Evolutionary conservation across 106 monocot genomes (phyloP).

Genomic region (Acanthochlamys bracteata): DNA sequence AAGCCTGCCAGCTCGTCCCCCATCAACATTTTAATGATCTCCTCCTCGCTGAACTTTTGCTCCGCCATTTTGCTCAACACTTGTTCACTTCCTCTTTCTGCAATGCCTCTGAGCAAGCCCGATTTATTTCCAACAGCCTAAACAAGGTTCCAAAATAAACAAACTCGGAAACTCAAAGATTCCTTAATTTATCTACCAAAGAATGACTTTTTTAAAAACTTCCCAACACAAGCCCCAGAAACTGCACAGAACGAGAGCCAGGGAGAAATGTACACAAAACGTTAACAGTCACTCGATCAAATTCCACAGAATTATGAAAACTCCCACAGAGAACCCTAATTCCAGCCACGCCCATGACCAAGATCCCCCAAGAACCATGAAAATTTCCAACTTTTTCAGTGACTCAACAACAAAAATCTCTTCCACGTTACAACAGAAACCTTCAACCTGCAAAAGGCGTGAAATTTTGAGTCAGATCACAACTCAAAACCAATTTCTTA

Average conservation of each 20-base stretch:
- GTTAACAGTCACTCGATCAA: too few species aligned
- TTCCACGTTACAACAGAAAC: background rate
- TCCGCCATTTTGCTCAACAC: slow-evolving; percentile 10
- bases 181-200: background rate
- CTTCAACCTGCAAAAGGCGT: background rate
- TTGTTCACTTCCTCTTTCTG: too few species aligned
- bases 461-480: background rate
- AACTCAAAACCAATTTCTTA: background rate
- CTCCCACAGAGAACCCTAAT: too few species aligned
- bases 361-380: background rate
- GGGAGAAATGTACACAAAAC: background rate
- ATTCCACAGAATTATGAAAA: too few species aligned
- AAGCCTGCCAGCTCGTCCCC: slow-evolving; percentile 30
- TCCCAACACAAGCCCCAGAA: too few species aligned
- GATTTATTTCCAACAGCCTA: background rate
- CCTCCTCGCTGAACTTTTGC: slow-evolving; percentile 11
- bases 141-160: background rate
- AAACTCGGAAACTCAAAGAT: background rate
- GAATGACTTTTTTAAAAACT: background rate
- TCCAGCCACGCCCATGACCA: background rate
- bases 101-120: background rate
- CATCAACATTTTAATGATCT: slow-evolving; percentile 28
- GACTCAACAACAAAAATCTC: too few species aligned
- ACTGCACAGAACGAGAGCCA: too few species aligned
- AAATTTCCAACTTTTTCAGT: too few species aligned